phyloP scores from a whole-genome alignment of 371 early-diverging fungal species.

The Mucor saturninus region DNA sequence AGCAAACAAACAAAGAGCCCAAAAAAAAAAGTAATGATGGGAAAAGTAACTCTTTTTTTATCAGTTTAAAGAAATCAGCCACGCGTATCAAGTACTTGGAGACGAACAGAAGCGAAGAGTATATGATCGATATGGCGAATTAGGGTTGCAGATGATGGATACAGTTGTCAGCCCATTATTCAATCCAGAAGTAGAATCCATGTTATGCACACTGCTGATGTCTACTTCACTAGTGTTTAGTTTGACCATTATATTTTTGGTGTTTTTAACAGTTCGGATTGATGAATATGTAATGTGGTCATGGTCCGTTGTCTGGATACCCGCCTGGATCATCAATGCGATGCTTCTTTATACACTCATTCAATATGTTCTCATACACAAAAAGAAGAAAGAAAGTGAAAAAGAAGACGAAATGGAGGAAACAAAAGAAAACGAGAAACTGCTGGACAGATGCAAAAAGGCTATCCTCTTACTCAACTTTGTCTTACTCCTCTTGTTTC shows the following conservation, averaged over 20 bases:
- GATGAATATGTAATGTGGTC: slow-evolving; percentile 74
- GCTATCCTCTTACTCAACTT: slow-evolving; percentile 34
- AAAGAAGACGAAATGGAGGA: slow-evolving; percentile 29
- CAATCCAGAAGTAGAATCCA: slow-evolving; percentile 77
- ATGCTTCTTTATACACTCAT: slow-evolving; percentile 36
- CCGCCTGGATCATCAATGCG: slow-evolving; percentile 76
- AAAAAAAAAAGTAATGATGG: neutral
- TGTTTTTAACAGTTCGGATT: slow-evolving; percentile 75
- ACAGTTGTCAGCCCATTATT: slow-evolving; percentile 73
- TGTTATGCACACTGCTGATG: slow-evolving; percentile 69
- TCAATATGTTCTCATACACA: slow-evolving; percentile 16
- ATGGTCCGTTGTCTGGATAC: slow-evolving; percentile 78
- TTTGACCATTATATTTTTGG: slow-evolving; percentile 78
- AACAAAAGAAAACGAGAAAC: neutral
- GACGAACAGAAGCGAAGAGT: slow-evolving; percentile 80
- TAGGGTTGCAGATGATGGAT: slow-evolving; percentile 83
- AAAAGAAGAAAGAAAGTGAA: neutral
- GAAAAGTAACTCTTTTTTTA: neutral
- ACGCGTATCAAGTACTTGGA: slow-evolving; percentile 75
- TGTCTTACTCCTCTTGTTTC: slow-evolving; percentile 49
- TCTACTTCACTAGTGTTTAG: slow-evolving; percentile 58
- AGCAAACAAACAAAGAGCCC: neutral
- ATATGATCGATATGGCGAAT: slow-evolving; percentile 90
- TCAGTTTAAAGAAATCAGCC: slow-evolving; percentile 76
- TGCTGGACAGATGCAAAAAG: slow-evolving; percentile 14